Percentiles rank a stretch among this genome's conserved stretches.
These are phyloP conservation scores for Phytophthora palmivora DNA, from an alignment of 352 stramenopile genomes.

Conservation along the genomic window DNA sequence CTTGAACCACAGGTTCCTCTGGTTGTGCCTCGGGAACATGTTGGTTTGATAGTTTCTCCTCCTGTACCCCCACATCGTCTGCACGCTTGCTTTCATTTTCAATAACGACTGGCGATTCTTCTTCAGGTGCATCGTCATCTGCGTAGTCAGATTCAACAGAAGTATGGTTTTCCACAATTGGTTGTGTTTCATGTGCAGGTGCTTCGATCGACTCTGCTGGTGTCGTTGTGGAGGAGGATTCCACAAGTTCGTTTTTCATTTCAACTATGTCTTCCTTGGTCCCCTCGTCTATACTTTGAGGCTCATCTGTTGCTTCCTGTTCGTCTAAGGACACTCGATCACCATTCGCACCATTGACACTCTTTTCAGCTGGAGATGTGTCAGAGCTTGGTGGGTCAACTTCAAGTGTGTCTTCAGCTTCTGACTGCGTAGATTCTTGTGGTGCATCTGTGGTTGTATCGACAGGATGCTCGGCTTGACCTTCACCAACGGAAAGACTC, in stretches of 20 bases:
- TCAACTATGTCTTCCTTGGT: background rate
- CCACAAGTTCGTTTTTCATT: background rate
- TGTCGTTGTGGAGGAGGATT: background rate
- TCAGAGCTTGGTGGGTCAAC: background rate
- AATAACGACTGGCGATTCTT: slow-evolving; percentile 6
- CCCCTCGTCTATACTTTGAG: background rate
- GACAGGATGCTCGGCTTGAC: background rate
- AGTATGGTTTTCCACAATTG: background rate
- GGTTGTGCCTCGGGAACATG: background rate
- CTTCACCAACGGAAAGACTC: background rate
- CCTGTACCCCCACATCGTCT: background rate
- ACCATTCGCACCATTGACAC: background rate
- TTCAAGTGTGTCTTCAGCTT: slow-evolving; percentile 1
- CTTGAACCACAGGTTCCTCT: background rate
- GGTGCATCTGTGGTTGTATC: background rate
- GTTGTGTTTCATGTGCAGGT: slow-evolving; percentile 8
- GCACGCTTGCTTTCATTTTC: background rate
- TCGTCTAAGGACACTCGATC: slow-evolving; percentile 3
- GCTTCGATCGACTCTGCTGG: background rate
- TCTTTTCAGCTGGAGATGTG: background rate
- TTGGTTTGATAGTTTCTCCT: background rate
- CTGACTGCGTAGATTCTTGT: background rate
- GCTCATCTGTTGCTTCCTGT: background rate
- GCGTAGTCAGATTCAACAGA: slow-evolving; percentile 10
- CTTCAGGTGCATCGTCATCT: slow-evolving; percentile 7